These are phyloP conservation scores for Blastobotrys robertii DNA, from an alignment of 805 yeast species.

Conservation along the genomic window DNA sequence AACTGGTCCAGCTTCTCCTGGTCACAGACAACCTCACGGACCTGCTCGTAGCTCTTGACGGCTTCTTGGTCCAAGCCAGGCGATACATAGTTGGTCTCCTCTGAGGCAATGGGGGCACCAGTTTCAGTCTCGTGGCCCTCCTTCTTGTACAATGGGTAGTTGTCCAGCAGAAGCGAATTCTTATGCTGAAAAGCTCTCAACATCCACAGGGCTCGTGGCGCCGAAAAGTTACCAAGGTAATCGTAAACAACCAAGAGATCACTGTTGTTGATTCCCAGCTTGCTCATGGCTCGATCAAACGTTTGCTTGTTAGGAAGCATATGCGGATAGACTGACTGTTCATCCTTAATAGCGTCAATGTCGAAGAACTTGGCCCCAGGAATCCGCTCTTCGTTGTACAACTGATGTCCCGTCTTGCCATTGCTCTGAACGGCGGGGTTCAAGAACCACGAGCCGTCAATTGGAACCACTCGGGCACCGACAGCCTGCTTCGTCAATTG, in stretches of 20 bases:
- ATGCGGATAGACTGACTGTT: constrained; percentile 64
- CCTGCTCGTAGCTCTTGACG: constrained; percentile 58
- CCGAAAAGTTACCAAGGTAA: constrained; percentile 71
- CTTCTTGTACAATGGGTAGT: constrained; percentile 44
- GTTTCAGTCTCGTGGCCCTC: constrained; percentile 39
- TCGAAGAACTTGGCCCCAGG: constrained; percentile 67
- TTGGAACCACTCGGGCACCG: neutral
- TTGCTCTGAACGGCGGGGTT: constrained; percentile 4
- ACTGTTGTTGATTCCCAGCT: constrained; percentile 25
- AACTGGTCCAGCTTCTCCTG: constrained; percentile 31
- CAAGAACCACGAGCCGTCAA: constrained; percentile 5
- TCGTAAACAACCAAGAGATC: constrained; percentile 78
- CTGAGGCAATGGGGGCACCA: constrained; percentile 13
- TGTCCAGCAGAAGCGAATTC: constrained; percentile 59
- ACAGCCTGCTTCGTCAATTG: neutral
- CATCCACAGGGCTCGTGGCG: constrained; percentile 92
- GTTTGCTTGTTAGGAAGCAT: constrained; percentile 64
- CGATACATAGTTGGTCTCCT: constrained; percentile 17
- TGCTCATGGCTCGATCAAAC: constrained; percentile 39
- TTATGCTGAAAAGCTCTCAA: constrained; percentile 70
- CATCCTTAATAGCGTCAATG: constrained; percentile 58
- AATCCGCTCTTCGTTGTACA: constrained; percentile 45
- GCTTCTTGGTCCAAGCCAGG: constrained; percentile 34
- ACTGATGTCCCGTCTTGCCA: constrained; percentile 45
- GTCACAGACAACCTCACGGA: constrained; percentile 45